These are phyloP conservation scores for Chlamydomonas eustigma DNA, from an alignment of 139 green algal species.

Conservation along the genomic window DNA sequence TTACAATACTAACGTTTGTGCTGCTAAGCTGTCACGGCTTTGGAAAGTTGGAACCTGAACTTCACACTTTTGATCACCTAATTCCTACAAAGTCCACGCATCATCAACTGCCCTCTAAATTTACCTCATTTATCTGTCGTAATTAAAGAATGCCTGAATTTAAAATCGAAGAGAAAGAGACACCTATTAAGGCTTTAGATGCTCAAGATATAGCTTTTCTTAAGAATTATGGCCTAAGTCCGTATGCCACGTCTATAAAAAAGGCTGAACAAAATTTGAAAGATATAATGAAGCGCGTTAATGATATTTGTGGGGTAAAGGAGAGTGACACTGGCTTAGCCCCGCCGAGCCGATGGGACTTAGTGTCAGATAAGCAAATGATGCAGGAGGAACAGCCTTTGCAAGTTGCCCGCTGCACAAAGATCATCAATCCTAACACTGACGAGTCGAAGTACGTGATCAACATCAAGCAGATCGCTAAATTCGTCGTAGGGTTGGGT, in stretches of 20 bases:
- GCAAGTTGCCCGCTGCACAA: conserved; percentile 94
- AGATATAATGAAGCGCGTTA: conserved; percentile 77
- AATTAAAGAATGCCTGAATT: conserved; percentile 23
- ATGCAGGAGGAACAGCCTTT: conserved; percentile 62
- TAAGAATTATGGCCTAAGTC: conserved; percentile 77
- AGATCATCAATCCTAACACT: conserved; percentile 98
- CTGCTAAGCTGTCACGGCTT: too few species aligned
- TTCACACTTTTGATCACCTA: too few species aligned
- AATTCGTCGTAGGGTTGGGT: conserved; percentile 98
- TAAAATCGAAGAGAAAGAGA: conserved; percentile 58
- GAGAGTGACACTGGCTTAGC: conserved; percentile 92
- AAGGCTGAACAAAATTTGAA: conserved; percentile 79
- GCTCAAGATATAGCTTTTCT: conserved; percentile 94
- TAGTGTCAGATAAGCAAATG: conserved; percentile 99
- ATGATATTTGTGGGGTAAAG: conserved; percentile 88
- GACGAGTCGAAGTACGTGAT: conserved; percentile 99
- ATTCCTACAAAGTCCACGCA: too few species aligned
- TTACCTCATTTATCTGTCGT: too few species aligned
- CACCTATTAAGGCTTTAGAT: conserved; percentile 78
- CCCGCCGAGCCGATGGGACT: conserved; percentile 95
- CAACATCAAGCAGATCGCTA: conserved; percentile 99
- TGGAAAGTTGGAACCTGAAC: too few species aligned
- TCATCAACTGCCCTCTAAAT: too few species aligned
- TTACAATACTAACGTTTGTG: too few species aligned
- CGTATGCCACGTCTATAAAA: conserved; percentile 86